Evolutionary conservation across 768 basidiomycete genomes (phyloP).

Genomic region (Astraeus odoratus): DNA sequence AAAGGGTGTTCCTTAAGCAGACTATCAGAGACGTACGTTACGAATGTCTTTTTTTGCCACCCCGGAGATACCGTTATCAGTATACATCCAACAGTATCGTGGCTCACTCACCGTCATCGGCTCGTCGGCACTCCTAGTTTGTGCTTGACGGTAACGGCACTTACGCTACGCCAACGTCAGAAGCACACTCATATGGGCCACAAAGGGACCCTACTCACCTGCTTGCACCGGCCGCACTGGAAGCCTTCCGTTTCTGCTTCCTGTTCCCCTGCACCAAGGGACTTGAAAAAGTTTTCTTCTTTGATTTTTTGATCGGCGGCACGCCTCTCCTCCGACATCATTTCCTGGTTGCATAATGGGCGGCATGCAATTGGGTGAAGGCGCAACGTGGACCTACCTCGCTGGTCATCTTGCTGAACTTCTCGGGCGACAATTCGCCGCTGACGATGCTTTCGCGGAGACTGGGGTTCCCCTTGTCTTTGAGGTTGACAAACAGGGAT

Average conservation of each 20-base stretch:
- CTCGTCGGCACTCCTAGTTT: conserved; percentile 96
- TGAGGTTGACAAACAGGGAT: conserved; percentile 85
- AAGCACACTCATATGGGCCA: too few species aligned
- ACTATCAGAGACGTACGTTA: conserved; percentile 51
- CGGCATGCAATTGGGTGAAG: neutral
- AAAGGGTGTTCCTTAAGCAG: neutral
- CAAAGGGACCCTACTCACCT: conserved; percentile 38
- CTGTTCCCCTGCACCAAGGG: conserved; percentile 81
- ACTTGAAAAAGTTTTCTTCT: conserved; percentile 84
- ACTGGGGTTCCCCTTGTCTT: conserved; percentile 89
- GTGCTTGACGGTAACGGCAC: conserved; percentile 91
- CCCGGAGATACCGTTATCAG: neutral
- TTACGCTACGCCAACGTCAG: conserved; percentile 48
- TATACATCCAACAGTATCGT: neutral
- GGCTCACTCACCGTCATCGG: conserved; percentile 81
- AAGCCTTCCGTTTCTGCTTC: conserved; percentile 97
- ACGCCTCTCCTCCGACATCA: conserved; percentile 91
- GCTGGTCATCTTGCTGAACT: conserved; percentile 75
- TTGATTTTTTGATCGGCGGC: conserved; percentile 76
- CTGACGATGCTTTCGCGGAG: conserved; percentile 80
- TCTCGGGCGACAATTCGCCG: conserved; percentile 65
- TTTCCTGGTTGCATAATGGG: conserved; percentile 51
- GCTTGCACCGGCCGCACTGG: conserved; percentile 93
- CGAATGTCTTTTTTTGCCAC: conserved; percentile 62
- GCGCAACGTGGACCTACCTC: conserved; percentile 39